Evolutionary conservation across 352 stramenopile species (phyloP), one percentile per base, ranked within the genome.

Genomic region (Chloridella minuta): DNA sequence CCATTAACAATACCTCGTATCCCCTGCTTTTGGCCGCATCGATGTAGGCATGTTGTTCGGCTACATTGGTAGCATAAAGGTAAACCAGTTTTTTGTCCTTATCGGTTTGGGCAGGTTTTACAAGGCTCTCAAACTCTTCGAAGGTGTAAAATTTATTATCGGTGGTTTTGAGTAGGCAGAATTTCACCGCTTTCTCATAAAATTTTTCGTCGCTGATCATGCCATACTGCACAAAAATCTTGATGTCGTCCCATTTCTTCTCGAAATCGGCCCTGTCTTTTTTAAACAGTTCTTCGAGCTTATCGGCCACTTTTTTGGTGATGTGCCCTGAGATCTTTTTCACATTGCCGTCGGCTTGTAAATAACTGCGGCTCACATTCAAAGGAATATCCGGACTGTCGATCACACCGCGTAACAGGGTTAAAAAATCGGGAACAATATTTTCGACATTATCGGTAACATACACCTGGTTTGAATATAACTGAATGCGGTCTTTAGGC

Each of bases 1-100:
- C 40, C 40, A 66, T 66, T 10, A 66, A n/a, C n/a, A 66, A 66
- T 66, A 66, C 40, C 40, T 66, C 40, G n/a, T 66, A 66, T 10
- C 40, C 40, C 40, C 40, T 66, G 40, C 40, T 66, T n/a, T 66
- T 10, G 10, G 40, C 40, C 10, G 40, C 40, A 66, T 66, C 40
- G n/a, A 66, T 66, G n/a, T 66, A 66, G 40, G 40, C 40, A 66
- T 66, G 40, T 66, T 66, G 40, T 66, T 66, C 40, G 10, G 10
- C 10, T 18, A 66, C n/a, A 66, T 66, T 66, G 40, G 40, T 66
- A n/a, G 40, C 40, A n/a, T 66, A 66, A 66, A 66, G 40, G n/a
- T 66, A 66, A n/a, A 66, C n/a, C 40, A 66, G 40, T 66, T 66
- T 66, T 66, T 66, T 66, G n/a, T 66, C 40, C 40, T 66, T 66